A percentile compares a stretch with the other conserved stretches of the same genome.
These are phyloP conservation scores for Calonectria crousiana DNA, from an alignment of 2,329 filamentous ascomycete species.

Conservation along the genomic window DNA sequence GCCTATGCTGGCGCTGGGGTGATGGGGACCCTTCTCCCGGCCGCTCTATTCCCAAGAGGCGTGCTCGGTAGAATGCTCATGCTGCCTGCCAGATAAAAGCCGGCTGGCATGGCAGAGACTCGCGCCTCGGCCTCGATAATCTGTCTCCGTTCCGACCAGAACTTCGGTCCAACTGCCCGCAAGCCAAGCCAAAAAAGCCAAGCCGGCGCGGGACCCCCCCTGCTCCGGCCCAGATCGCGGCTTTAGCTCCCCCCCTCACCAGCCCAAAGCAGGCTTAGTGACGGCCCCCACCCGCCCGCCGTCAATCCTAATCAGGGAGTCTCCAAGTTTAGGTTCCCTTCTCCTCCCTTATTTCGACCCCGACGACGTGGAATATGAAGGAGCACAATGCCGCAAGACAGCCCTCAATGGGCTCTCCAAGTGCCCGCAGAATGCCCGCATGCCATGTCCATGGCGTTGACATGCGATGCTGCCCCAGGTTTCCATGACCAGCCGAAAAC, in stretches of 20 bases:
- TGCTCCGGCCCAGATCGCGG: conserved; percentile 38
- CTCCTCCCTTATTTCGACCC: conserved; percentile 22
- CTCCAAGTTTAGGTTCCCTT: conserved; percentile 12
- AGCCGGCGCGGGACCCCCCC: conserved; percentile 30
- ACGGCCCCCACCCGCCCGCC: conserved; percentile 26
- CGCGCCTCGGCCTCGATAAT: neutral
- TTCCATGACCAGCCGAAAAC: neutral
- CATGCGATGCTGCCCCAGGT: neutral
- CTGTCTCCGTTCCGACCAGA: neutral
- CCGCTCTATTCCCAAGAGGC: neutral
- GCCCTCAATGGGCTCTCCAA: neutral
- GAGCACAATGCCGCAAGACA: conserved; percentile 8
- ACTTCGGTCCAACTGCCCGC: neutral
- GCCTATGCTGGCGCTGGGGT: too few relatives aligned
- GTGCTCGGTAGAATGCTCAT: neutral
- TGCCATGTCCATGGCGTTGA: neutral
- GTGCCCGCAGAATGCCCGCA: neutral
- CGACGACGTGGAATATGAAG: conserved; percentile 2
- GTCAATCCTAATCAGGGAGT: conserved; percentile 37
- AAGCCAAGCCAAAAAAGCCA: conserved; percentile 29
- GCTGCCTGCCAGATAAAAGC: neutral
- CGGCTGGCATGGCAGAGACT: neutral
- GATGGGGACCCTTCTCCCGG: neutral
- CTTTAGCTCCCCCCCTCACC: conserved; percentile 17
- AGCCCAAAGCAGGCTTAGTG: conserved; percentile 32